Evolutionary conservation across 139 green algal genomes (phyloP), one percentile per base, ranked within the genome.

Genomic region (Micromonas pusilla): DNA sequence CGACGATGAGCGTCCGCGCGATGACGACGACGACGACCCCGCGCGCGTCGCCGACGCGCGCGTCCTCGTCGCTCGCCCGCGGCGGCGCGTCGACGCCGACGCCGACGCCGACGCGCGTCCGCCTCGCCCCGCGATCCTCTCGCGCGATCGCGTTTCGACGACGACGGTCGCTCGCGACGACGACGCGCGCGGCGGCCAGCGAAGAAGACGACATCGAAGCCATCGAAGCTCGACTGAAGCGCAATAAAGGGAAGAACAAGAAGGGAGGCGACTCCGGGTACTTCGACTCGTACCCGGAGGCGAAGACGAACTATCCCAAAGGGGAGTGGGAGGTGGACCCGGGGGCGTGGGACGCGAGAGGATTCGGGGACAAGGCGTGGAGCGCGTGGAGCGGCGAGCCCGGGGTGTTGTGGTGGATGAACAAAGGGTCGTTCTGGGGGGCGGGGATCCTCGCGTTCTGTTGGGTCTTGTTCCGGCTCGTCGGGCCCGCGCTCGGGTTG

Each of bases 321-420:
- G 38, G 26, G 20, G 5, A 34, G 68, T 75, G 68, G 68, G 68
- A 75, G 68, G 25, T 38, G 19, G 68, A 75, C 26, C 68, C 68
- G 21, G 68, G 16, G 37, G 3, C 1, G 21, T 75, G 68, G 68
- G 68, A 75, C 37, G 38, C 26, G 37, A 62, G 26, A 23, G 5
- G 19, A 16, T 13, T 32, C 20, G n/a, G 21, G 21, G 38, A 75
- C 37, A 23, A 4, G 1, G 37, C 38, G 68, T 75, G 68, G 68
- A 32, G 37, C 16, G 5, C 30, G 26, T 75, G 68, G 68, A 64
- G 2, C 0, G 68, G 68, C 1, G 68, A 75, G 68, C 52, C 52
- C 20, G 68, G 68, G 5, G 37, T 38, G 68, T 62, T 75, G 68
- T 75, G 62, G 1, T 75, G 68, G 68, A 75, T 75, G 68, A 75